Percentiles rank a stretch among this genome's conserved stretches.
These are phyloP conservation scores for Ilex paraguariensis DNA, from an alignment of 305 asterid genomes.

Conservation along the genomic window DNA sequence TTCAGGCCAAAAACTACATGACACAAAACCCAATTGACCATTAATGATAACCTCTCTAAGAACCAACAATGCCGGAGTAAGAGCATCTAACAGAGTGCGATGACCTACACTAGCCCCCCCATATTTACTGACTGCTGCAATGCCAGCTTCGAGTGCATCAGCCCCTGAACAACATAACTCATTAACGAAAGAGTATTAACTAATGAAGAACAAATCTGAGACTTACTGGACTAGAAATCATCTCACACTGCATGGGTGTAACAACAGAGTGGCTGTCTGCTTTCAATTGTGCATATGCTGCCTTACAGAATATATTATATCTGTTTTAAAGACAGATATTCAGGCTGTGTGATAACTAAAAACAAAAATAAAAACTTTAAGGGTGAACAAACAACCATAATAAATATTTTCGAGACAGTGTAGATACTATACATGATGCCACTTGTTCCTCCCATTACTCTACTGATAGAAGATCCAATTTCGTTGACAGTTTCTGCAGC, in stretches of 20 bases:
- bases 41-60: slow-evolving; percentile 65
- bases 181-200: slow-evolving; percentile 13
- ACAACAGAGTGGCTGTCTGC: slow-evolving; percentile 38
- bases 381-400: background rate
- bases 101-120: slow-evolving; percentile 94
- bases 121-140: slow-evolving; percentile 84
- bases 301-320: slow-evolving; percentile 84
- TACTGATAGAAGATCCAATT: slow-evolving; percentile 78
- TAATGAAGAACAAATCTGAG: slow-evolving; percentile 14
- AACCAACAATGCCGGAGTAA: slow-evolving; percentile 74
- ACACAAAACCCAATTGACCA: slow-evolving; percentile 3
- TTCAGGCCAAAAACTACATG: slow-evolving; percentile 6
- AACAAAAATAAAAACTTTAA: background rate
- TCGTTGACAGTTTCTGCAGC: slow-evolving; percentile 77
- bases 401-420: slow-evolving; percentile 1
- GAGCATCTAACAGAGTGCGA: slow-evolving; percentile 89
- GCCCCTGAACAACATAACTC: slow-evolving; percentile 66
- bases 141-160: slow-evolving; percentile 84
- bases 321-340: slow-evolving; percentile 30
- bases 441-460: slow-evolving; percentile 99
- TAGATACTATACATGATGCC: slow-evolving; percentile 63
- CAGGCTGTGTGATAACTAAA: no score
- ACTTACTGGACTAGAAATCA: slow-evolving; percentile 12
- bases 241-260: slow-evolving; percentile 64
- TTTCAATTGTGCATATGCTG: slow-evolving; percentile 76